A percentile compares a stretch with the other conserved stretches of the same genome.
Conservation (phyloP, 2,329 filamentous ascomycete species). For the Colletotrichum brevisporum region DNA sequence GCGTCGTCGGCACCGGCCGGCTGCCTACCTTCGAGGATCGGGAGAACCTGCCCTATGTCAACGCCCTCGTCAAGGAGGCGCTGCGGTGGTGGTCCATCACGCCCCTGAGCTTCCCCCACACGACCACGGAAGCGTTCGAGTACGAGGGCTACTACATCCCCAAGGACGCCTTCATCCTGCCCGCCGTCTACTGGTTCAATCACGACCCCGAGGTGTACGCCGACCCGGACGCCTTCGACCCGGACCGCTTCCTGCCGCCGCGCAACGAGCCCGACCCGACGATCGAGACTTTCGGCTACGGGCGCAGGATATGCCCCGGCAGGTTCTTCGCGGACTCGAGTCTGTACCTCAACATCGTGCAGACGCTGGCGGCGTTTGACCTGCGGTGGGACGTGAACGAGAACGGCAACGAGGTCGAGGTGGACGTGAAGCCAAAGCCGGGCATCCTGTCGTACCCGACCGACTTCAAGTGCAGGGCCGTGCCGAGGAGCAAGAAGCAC, state of each 20-base stretch:
- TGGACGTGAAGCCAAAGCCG: constrained; percentile 28
- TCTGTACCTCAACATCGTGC: constrained; percentile 50
- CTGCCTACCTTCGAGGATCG: constrained; percentile 48
- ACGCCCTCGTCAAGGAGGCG: constrained; percentile 49
- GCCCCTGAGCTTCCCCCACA: constrained; percentile 55
- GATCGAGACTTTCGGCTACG: constrained; percentile 51
- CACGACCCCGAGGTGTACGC: constrained; percentile 79
- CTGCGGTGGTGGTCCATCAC: constrained; percentile 50
- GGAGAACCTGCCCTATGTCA: constrained; percentile 48
- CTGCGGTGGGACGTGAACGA: constrained; percentile 52
- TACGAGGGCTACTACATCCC: constrained; percentile 33
- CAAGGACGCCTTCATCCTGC: constrained; percentile 40
- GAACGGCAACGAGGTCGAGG: constrained; percentile 44
- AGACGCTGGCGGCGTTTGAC: constrained; percentile 57
- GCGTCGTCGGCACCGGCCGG: constrained; percentile 47
- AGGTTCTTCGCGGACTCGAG: constrained; percentile 49
- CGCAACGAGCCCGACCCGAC: constrained; percentile 49
- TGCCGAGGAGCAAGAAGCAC: constrained; percentile 26
- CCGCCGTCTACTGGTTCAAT: constrained; percentile 54
- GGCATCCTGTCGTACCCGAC: constrained; percentile 33
- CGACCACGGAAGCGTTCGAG: constrained; percentile 46
- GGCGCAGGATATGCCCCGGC: constrained; percentile 53
- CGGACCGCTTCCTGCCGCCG: constrained; percentile 50
- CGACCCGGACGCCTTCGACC: constrained; percentile 50
- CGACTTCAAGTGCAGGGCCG: constrained; percentile 26